Evolutionary conservation across 495 filamentous ascomycete species (phyloP), one percentile per base, ranked within the genome.

Genomic region (Xylona heveae): DNA sequence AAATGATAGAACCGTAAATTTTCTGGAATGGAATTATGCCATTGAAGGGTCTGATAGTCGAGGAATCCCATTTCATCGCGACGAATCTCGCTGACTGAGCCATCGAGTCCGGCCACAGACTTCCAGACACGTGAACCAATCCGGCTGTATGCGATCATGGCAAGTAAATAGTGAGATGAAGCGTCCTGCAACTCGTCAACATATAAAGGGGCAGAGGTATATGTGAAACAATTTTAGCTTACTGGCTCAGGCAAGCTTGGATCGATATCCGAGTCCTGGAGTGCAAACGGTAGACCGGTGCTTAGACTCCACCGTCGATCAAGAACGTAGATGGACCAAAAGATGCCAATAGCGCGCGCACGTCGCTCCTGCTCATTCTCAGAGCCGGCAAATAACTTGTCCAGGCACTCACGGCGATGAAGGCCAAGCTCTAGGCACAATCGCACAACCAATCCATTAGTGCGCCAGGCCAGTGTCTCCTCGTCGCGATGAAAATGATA

Each of bases 401-500:
- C 51, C 37, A 85, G 52, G 5, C 71, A 74, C 36, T 81, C 75
- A 28, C 69, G 61, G 14, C 78, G 62, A 48, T 91, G 80, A 14
- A 91, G 55, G 4, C 81, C 81, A 30, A 85, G 54, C 48, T 88
- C 78, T 3, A 88, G 55, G 37, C 78, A 84, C 50, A 81, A 66
- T 0, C 79, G 65, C 5, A 70, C 64, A 6, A 76, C 68, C 30
- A 81, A 56, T 7, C 81, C 81, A 38, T 81, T 78, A 12, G 80
- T 54, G 1, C 81, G 64, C 66, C 81, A 91, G 5, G 75, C 74
- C 38, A 80, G 64, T 2, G 71, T 60, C 49, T 91, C 81, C 41
- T 88, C 75, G 34, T 78, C 78, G 14, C 64, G 68, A 31, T 85
- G 71, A 38, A 80, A 91, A 43, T 82, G 64, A 51, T 90, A 92